These are phyloP conservation scores for Polygonum aviculare DNA, from an alignment of 148 eudicot species.

Conservation along the genomic window DNA sequence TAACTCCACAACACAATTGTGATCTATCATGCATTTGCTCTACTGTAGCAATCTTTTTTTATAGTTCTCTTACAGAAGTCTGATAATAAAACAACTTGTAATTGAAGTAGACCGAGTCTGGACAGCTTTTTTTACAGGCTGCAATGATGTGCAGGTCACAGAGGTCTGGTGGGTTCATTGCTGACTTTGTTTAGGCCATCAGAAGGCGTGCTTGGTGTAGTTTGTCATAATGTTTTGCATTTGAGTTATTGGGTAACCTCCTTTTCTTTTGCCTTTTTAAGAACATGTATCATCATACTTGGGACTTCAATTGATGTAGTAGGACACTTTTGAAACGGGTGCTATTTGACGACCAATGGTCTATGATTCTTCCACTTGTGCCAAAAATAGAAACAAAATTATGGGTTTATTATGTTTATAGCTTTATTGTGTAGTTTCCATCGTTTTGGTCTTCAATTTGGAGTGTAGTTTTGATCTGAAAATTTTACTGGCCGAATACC, in stretches of 20 bases:
- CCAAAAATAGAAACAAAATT: no score
- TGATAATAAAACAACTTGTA: background rate
- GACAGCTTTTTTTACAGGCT: background rate
- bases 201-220: background rate
- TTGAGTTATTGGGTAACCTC: background rate
- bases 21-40: background rate
- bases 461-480: no score
- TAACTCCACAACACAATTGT: background rate
- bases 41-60: background rate
- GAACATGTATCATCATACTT: background rate
- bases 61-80: background rate
- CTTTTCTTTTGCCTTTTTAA: background rate
- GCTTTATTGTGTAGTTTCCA: background rate
- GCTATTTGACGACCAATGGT: background rate
- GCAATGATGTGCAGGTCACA: background rate
- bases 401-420: background rate
- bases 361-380: background rate
- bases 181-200: background rate
- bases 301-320: background rate
- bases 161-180: background rate
- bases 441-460: background rate
- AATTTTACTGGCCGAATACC: no score
- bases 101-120: background rate
- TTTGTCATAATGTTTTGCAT: background rate
- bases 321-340: background rate